Percentiles rank a stretch among this genome's conserved stretches.
phyloP scores from a whole-genome alignment of 148 eudicot species.

The Nepenthes gracilis region DNA sequence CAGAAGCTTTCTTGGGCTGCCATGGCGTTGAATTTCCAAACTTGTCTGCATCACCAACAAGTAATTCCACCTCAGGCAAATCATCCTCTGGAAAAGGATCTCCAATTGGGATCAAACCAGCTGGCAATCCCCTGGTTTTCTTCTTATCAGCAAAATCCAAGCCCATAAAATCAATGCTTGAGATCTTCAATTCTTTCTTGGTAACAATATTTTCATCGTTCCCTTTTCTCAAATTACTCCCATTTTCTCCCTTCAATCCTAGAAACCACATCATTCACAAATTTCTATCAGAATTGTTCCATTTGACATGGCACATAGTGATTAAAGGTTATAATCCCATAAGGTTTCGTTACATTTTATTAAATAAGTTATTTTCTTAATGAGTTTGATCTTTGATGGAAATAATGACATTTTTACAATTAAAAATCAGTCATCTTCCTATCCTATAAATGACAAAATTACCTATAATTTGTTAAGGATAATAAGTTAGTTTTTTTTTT shows the following conservation, averaged over 20 bases:
- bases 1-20: constrained; percentile 19
- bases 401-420: too few species aligned
- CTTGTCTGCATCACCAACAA: constrained; percentile 71
- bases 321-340: too few species aligned
- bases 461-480: too few species aligned
- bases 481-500: too few species aligned
- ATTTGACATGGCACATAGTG: too few species aligned
- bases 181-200: constrained; percentile 35
- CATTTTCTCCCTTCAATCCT: constrained; percentile 27
- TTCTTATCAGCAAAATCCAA: constrained; percentile 71
- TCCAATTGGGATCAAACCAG: constrained; percentile 53
- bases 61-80: constrained; percentile 71
- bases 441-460: too few species aligned
- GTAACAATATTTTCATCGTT: constrained; percentile 10
- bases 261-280: constrained; percentile 9
- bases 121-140: constrained; percentile 56
- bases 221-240: constrained; percentile 6
- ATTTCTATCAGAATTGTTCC: not conserved
- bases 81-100: constrained; percentile 52
- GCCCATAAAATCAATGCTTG: constrained; percentile 72
- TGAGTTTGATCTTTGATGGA: too few species aligned
- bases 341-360: too few species aligned
- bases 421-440: too few species aligned
- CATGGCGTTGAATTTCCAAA: constrained; percentile 30
- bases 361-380: too few species aligned